Conservation (phyloP, 75 land plant species). For the Cryptomeria japonica region DNA sequence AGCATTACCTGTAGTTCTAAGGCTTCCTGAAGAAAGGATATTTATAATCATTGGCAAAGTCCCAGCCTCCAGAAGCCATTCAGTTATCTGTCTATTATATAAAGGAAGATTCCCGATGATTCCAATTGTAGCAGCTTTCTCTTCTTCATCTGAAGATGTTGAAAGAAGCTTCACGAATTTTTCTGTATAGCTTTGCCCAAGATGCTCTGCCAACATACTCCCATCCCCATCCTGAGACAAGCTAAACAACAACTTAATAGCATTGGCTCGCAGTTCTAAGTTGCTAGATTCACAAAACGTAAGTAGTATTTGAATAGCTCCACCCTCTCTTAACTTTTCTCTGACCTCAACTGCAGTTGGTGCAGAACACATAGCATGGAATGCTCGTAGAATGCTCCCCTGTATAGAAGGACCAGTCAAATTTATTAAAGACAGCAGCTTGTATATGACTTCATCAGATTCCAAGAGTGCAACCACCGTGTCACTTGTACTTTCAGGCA, state of each 20-base stretch:
- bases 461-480: slow-evolving; percentile 34
- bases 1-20: slow-evolving; percentile 3
- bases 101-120: slow-evolving; percentile 56
- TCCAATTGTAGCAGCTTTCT: slow-evolving; percentile 57
- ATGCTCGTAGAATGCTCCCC: slow-evolving; percentile 55
- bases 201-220: slow-evolving; percentile 36
- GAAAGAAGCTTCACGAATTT: slow-evolving; percentile 39
- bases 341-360: slow-evolving; percentile 40
- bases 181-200: slow-evolving; percentile 33
- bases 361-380: slow-evolving; percentile 43
- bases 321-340: slow-evolving; percentile 45
- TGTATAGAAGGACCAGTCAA: slow-evolving; percentile 51
- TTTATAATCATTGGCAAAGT: slow-evolving; percentile 38
- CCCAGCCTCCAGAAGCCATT: slow-evolving; percentile 43
- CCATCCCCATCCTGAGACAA: slow-evolving; percentile 55
- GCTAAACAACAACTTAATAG: slow-evolving; percentile 55
- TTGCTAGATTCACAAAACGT: slow-evolving; percentile 45
- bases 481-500: slow-evolving; percentile 19
- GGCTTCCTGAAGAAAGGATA: slow-evolving; percentile 16
- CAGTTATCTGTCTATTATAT: slow-evolving; percentile 30
- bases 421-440: slow-evolving; percentile 50
- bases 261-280: slow-evolving; percentile 44
- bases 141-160: slow-evolving; percentile 47
- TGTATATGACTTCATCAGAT: slow-evolving; percentile 57
- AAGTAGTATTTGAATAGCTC: slow-evolving; percentile 56